Conservation (phyloP, 148 eudicot species). For the Rhododendron ferrugineum region DNA sequence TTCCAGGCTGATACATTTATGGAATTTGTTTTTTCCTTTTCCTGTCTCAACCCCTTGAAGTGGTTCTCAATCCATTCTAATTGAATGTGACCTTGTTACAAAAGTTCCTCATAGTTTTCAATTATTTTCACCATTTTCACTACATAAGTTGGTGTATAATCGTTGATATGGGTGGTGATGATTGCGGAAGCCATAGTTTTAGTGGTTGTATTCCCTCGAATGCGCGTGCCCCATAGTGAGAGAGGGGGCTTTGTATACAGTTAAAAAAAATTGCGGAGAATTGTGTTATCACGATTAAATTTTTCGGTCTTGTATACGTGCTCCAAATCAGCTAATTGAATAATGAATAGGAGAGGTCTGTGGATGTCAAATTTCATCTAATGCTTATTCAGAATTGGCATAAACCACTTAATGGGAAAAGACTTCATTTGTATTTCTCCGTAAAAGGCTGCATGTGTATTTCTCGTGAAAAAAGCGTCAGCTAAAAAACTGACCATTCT, state of each 20-base stretch:
- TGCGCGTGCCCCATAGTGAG: not conserved
- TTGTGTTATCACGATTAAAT: not conserved
- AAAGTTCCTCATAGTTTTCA: not conserved
- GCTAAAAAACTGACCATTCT: not conserved
- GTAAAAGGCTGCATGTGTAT: not conserved
- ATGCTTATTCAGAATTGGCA: slow-evolving; percentile 3
- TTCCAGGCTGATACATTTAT: not conserved
- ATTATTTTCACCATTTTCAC: not conserved
- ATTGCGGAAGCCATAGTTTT: not conserved
- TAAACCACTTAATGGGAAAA: not conserved
- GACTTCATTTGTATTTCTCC: not conserved
- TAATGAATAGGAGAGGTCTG: not conserved
- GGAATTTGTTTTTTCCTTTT: not conserved
- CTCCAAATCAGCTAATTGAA: not conserved
- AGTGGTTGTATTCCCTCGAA: not conserved
- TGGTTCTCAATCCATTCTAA: not conserved
- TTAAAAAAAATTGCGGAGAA: not conserved
- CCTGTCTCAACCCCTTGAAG: not conserved
- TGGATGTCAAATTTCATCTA: not conserved
- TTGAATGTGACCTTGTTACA: not conserved
- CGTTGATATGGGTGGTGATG: not conserved
- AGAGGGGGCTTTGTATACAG: not conserved
- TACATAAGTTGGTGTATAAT: not conserved
- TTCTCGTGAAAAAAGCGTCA: not conserved
- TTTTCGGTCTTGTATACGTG: not conserved